These are phyloP conservation scores for Saturnispora sekii DNA, from an alignment of 805 yeast species.

Conservation along the genomic window DNA sequence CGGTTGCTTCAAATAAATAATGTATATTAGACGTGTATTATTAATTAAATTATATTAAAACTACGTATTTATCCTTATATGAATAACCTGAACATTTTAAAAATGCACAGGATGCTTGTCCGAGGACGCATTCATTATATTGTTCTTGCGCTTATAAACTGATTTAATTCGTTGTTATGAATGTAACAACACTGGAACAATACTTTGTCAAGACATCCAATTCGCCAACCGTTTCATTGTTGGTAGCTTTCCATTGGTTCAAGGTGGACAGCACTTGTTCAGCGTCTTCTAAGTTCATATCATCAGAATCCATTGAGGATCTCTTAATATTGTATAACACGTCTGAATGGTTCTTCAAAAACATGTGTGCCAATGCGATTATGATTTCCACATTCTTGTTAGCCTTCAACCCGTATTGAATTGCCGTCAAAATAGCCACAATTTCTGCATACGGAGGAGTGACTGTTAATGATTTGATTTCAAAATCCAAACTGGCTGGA, in stretches of 20 bases:
- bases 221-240: slow-evolving; percentile 32
- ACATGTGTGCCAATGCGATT: slow-evolving; percentile 70
- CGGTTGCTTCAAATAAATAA: slow-evolving; percentile 31
- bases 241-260: slow-evolving; percentile 36
- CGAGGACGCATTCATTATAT: too few species aligned
- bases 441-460: slow-evolving; percentile 62
- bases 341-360: slow-evolving; percentile 77
- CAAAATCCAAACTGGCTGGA: slow-evolving; percentile 76
- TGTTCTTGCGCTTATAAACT: background rate
- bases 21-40: background rate
- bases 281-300: slow-evolving; percentile 22
- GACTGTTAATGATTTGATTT: slow-evolving; percentile 67
- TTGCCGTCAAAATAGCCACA: slow-evolving; percentile 53
- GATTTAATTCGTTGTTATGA: slow-evolving; percentile 37
- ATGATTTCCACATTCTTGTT: slow-evolving; percentile 65
- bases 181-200: slow-evolving; percentile 69
- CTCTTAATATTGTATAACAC: slow-evolving; percentile 34
- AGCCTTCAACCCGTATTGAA: slow-evolving; percentile 45
- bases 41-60: too few species aligned
- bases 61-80: too few species aligned
- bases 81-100: too few species aligned
- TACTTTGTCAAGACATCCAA: slow-evolving; percentile 65
- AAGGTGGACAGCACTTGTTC: slow-evolving; percentile 33
- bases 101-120: too few species aligned
- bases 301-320: slow-evolving; percentile 10